Evolutionary conservation across 108 stramenopile genomes (phyloP), one percentile per base, ranked within the genome.

Genomic region (Chaetoceros tenuissimus): DNA sequence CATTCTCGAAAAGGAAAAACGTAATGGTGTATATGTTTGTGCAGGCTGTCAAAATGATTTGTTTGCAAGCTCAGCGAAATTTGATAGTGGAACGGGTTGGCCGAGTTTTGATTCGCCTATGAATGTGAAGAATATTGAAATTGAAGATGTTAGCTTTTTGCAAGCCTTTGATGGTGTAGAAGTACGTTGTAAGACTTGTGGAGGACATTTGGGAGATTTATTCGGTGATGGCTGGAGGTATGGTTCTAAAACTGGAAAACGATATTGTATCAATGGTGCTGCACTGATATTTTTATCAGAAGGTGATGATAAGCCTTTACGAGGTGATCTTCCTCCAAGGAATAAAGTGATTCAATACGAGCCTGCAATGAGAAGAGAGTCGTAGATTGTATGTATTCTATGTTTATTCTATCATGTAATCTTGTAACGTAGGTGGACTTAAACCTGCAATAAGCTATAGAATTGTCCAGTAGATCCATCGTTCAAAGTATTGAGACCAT

Each of bases 11-110:
- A n/a, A 20, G 18, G 58, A 24, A 17, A 59, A 49, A 31, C 31
- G 45, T 29, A 18, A 3, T 1, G 80, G 80, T 0, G 56, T 63
- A 2, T 81, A 71, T 68, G 59, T 70, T 0, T 71, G 67, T 30
- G 80, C 80, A 5, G 72, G 75, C 0, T 67, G 72, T 29, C 59
- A 64, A 19, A 68, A 68, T 3, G 66, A 72, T 1, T 68, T 81
- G n/a, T 81, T 81, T 61, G 28, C 48, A 23, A 58, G 62, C 1
- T 17, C 28, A 1, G 48, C 69, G n/a, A 81, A 81, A 66, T 81
- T 67, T 60, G 58, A 72, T 51, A 65, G 62, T 23, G 72, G 75
- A 22, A 81, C 77, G 7, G 80, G 80, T 45, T 81, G 80, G 80
- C 80, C 80, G 16, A 56, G 53, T 48, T 80, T 80, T 51, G 56